Evolutionary conservation across 371 early-diverging fungal species (phyloP), one percentile per base, ranked within the genome.

Genomic region (Mortierella sp.): DNA sequence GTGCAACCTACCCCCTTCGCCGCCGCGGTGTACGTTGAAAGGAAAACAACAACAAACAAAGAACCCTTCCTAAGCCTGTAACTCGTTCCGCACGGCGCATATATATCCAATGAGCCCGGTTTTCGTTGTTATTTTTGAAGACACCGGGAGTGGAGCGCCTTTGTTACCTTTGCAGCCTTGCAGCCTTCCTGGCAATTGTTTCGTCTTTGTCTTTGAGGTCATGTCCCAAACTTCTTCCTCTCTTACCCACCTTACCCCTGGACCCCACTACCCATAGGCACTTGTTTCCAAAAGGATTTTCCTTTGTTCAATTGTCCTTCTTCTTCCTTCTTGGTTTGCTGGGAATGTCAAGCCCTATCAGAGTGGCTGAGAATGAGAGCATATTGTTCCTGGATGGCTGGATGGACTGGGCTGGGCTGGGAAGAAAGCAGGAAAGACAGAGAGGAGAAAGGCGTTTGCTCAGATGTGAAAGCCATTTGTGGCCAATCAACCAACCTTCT

Each of bases 321-420:
- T 69, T 78, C 24, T 44, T 54, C 61, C 51, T 40, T 61, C 43
- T 53, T 46, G 48, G 48, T 37, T 69, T 43, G 69, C n/a, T 69
- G 69, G 37, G 69, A 43, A 44, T 69, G 43, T 37, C 21, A n/a
- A 24, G 14, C 14, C 59, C 16, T 28, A 14, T 59, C 16, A 59
- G 59, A 59, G 59, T 59, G 59, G 59, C 28, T 28, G 59, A 59
- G 59, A 59, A 13, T 31, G 31, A 31, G 59, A 59, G 31, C 59
- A 59, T 0, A 46, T 46, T 46, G 48, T 46, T 46, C 48, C 48
- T 46, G 48, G 48, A 11, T 40, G 43, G 13, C 43, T 43, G 43
- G 13, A 5, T 46, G 48, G 13, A 46, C 48, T 46, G 53, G 53
- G 53, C 24, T 21, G 19, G 53, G 24, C 19, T 24, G 24, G 21